Evolutionary conservation across 2,329 filamentous ascomycete genomes (phyloP).

Genomic region (Gliomastix tumulicola): DNA sequence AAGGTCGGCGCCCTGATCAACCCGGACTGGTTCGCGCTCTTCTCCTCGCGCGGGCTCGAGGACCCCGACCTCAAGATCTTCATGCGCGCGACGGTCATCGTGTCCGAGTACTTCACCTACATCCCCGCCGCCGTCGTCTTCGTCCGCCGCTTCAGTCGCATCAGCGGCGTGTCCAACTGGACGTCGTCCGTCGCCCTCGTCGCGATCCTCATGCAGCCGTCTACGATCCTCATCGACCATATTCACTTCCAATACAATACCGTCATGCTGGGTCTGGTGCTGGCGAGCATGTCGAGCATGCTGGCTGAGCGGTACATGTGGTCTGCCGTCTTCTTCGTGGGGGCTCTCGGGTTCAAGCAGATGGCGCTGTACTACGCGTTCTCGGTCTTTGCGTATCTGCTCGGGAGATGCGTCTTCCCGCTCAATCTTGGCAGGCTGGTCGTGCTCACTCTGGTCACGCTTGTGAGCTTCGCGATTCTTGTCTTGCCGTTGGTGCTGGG

Average conservation of each 20-base stretch:
- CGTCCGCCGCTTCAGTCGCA: constrained; percentile 69
- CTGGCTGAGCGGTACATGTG: constrained; percentile 78
- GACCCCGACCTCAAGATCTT: constrained; percentile 80
- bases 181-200: constrained; percentile 77
- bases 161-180: constrained; percentile 74
- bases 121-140: constrained; percentile 82
- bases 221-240: constrained; percentile 86
- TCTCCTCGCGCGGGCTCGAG: constrained; percentile 74
- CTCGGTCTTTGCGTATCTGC: constrained; percentile 81
- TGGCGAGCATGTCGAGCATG: constrained; percentile 84
- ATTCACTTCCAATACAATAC: constrained; percentile 98
- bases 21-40: constrained; percentile 80
- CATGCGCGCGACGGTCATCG: constrained; percentile 87
- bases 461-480: constrained; percentile 66
- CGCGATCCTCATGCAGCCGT: constrained; percentile 87
- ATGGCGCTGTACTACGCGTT: constrained; percentile 99
- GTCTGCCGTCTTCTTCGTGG: constrained; percentile 90
- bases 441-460: constrained; percentile 67
- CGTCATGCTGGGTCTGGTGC: constrained; percentile 89
- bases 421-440: constrained; percentile 63
- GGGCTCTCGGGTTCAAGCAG: constrained; percentile 94
- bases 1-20: constrained; percentile 76
- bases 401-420: constrained; percentile 80
- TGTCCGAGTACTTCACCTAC: constrained; percentile 87
- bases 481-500: constrained; percentile 70